These are phyloP conservation scores for Acacia concinna DNA, from an alignment of 331 rosid species.

Conservation along the genomic window DNA sequence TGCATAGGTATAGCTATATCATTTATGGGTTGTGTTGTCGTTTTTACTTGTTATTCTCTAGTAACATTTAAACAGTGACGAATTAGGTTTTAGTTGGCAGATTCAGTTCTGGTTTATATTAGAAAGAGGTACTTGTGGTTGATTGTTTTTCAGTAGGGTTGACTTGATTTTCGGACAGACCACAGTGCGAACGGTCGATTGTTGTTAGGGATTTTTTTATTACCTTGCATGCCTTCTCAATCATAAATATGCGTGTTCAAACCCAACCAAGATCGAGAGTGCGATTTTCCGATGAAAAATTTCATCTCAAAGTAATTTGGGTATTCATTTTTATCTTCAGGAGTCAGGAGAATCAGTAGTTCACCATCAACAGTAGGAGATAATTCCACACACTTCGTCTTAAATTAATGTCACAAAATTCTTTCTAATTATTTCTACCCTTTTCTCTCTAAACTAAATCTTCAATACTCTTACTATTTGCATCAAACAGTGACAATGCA, in stretches of 20 bases:
- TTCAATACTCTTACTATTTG: conserved; percentile 13
- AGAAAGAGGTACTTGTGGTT: conserved; percentile 17
- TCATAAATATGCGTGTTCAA: not conserved
- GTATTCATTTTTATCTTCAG: not conserved
- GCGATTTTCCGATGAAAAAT: not conserved
- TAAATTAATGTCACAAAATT: not conserved
- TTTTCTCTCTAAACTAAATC: not conserved
- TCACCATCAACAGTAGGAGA: not conserved
- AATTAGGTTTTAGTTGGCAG: conserved; percentile 3
- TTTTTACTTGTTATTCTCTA: not conserved
- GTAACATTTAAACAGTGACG: not conserved
- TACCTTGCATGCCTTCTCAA: not conserved
- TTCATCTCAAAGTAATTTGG: not conserved
- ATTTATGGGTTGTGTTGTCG: not conserved
- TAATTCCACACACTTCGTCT: conserved; percentile 14
- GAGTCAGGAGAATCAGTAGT: not conserved
- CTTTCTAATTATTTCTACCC: not conserved
- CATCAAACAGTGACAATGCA: conserved; percentile 82
- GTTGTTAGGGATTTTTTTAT: not conserved
- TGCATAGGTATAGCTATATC: conserved; percentile 59
- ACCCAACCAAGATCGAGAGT: not conserved
- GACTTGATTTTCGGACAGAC: conserved; percentile 14
- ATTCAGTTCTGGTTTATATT: conserved; percentile 16
- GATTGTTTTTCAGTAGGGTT: not conserved
- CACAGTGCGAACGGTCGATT: not conserved